Evolutionary conservation across 495 filamentous ascomycete genomes (phyloP).

Genomic region (Aspergillus biplanus): DNA sequence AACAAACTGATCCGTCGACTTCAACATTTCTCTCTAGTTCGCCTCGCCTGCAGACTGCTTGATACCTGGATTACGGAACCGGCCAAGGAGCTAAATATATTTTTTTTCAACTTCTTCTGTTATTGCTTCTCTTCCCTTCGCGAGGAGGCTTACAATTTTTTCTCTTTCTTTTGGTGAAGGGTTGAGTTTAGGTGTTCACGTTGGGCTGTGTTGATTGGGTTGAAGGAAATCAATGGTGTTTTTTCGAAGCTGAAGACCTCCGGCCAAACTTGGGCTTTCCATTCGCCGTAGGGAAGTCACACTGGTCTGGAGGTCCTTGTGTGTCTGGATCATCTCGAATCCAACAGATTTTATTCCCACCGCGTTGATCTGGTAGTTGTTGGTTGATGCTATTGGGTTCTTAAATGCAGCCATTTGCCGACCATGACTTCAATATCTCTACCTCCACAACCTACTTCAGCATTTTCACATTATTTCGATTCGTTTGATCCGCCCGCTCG

Average conservation of each 20-base stretch:
- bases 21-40: conserved; percentile 13
- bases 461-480: conserved; percentile 40
- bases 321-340: conserved; percentile 40
- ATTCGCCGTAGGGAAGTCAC: conserved; percentile 37
- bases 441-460: conserved; percentile 38
- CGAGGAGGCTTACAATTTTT: conserved; percentile 4
- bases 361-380: conserved; percentile 19
- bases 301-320: conserved; percentile 48
- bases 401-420: conserved; percentile 25
- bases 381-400: conserved; percentile 19
- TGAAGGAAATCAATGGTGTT: conserved; percentile 44
- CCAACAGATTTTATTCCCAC: conserved; percentile 10
- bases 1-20: conserved; percentile 6
- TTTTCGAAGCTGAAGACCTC: conserved; percentile 44
- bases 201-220: conserved; percentile 32
- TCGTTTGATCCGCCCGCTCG: conserved; percentile 24
- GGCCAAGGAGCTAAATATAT: neutral
- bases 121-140: conserved; percentile 1
- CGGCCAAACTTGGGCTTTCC: conserved; percentile 47
- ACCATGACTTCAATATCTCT: conserved; percentile 50
- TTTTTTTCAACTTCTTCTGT: conserved; percentile 1
- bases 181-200: conserved; percentile 14
- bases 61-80: neutral
- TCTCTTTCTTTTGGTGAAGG: neutral
- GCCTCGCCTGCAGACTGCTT: neutral